Evolutionary conservation across 768 basidiomycete species (phyloP).

Genomic region (Lanmaoa rubissima): DNA sequence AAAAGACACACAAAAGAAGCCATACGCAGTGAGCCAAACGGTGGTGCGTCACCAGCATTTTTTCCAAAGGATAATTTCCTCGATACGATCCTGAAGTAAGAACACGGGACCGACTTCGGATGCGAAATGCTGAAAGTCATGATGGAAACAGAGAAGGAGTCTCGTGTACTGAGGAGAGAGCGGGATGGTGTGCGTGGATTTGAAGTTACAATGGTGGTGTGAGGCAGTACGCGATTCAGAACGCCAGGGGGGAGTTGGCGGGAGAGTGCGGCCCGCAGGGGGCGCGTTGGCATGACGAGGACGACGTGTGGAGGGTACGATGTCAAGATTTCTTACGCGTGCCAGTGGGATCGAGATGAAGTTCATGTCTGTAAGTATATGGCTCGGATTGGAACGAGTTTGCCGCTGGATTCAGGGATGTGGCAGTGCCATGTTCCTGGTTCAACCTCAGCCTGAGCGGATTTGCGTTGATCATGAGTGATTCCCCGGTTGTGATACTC

Average conservation of each 20-base stretch:
- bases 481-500: too few species aligned
- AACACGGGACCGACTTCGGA: constrained; percentile 75
- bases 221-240: constrained; percentile 28
- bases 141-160: constrained; percentile 73
- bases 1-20: constrained; percentile 68
- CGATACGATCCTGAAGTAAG: constrained; percentile 87
- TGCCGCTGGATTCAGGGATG: too few species aligned
- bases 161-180: constrained; percentile 52
- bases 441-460: too few species aligned
- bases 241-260: constrained; percentile 33
- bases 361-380: too few species aligned
- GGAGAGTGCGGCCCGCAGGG: constrained; percentile 18
- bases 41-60: constrained; percentile 64
- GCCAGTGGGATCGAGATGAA: too few species aligned
- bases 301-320: constrained; percentile 18
- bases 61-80: constrained; percentile 52
- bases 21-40: constrained; percentile 74
- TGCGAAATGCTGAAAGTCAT: constrained; percentile 47
- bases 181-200: constrained; percentile 10
- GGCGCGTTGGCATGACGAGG: constrained; percentile 2
- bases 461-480: too few species aligned
- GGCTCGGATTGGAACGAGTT: too few species aligned
- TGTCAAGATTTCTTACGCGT: constrained; percentile 34
- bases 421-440: too few species aligned
- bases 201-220: constrained; percentile 28